These are phyloP conservation scores for Blastocladiella emersonii DNA, from an alignment of 371 early-diverging fungal genomes.

Conservation along the genomic window DNA sequence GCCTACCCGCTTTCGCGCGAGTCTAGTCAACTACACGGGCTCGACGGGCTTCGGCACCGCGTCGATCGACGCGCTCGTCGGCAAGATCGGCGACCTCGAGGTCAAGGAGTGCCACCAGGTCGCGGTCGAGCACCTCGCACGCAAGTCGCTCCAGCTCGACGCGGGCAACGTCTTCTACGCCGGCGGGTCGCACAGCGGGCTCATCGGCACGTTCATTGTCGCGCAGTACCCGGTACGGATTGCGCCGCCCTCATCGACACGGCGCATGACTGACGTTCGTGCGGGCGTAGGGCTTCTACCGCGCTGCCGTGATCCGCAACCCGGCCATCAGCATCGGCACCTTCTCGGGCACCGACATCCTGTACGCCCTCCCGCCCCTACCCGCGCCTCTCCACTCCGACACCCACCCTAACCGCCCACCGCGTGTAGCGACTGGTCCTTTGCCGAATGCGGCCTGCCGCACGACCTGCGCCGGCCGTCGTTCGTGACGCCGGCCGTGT, in stretches of 20 bases:
- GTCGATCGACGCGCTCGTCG: constrained; percentile 40
- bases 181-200: constrained; percentile 65
- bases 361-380: not conserved
- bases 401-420: constrained; percentile 42
- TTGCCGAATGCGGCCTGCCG: constrained; percentile 32
- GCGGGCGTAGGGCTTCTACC: constrained; percentile 26
- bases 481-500: constrained; percentile 30
- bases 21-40: constrained; percentile 53
- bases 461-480: constrained; percentile 26
- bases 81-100: constrained; percentile 46
- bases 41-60: constrained; percentile 53
- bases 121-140: constrained; percentile 4
- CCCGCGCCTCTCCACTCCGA: constrained; percentile 18
- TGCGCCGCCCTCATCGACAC: not conserved
- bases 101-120: constrained; percentile 41
- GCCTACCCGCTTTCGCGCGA: not conserved
- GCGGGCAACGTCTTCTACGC: constrained; percentile 25
- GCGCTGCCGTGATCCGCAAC: constrained; percentile 46
- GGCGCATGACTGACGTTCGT: not conserved
- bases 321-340: constrained; percentile 53
- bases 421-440: constrained; percentile 40
- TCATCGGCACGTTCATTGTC: constrained; percentile 44
- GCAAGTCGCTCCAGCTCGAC: constrained; percentile 18
- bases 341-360: not conserved
- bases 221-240: constrained; percentile 26